Evolutionary conservation across 768 basidiomycete species (phyloP).

Genomic region (Xanthoconium purpureum): DNA sequence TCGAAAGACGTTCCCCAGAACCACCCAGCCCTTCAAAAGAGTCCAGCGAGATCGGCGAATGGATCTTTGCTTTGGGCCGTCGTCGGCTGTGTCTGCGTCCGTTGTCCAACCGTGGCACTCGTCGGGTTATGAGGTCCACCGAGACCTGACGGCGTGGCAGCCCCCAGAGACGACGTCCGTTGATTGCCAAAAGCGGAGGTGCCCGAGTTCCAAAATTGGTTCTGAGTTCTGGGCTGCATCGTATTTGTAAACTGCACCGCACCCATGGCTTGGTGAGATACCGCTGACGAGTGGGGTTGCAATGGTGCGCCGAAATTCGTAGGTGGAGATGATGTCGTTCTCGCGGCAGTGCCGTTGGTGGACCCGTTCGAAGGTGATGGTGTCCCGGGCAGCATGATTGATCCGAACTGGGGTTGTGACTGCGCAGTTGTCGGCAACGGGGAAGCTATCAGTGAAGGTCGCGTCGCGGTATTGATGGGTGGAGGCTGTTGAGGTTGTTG

Average conservation of each 20-base stretch:
- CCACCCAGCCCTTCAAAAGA: slow-evolving; percentile 48
- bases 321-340: slow-evolving; percentile 18
- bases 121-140: slow-evolving; percentile 4
- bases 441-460: slow-evolving; percentile 21
- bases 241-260: slow-evolving; percentile 9
- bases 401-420: slow-evolving; percentile 32
- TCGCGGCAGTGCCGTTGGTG: slow-evolving; percentile 7
- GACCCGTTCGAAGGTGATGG: slow-evolving; percentile 28
- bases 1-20: not conserved
- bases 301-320: slow-evolving; percentile 1
- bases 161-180: slow-evolving; percentile 11
- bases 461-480: slow-evolving; percentile 27
- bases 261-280: slow-evolving; percentile 1
- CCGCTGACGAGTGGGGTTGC: slow-evolving; percentile 2
- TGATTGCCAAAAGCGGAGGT: not conserved
- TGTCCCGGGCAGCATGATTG: slow-evolving; percentile 44
- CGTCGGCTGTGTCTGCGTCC: slow-evolving; percentile 22
- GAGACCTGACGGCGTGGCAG: slow-evolving; percentile 3
- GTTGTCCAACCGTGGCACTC: slow-evolving; percentile 13
- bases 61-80: slow-evolving; percentile 61
- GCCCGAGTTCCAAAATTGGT: not conserved
- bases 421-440: slow-evolving; percentile 13
- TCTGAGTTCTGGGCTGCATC: slow-evolving; percentile 20
- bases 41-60: slow-evolving; percentile 75
- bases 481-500: slow-evolving; percentile 21